Conservation (phyloP, 208 protist genomes). For the Acanthamoeba pearcei region DNA sequence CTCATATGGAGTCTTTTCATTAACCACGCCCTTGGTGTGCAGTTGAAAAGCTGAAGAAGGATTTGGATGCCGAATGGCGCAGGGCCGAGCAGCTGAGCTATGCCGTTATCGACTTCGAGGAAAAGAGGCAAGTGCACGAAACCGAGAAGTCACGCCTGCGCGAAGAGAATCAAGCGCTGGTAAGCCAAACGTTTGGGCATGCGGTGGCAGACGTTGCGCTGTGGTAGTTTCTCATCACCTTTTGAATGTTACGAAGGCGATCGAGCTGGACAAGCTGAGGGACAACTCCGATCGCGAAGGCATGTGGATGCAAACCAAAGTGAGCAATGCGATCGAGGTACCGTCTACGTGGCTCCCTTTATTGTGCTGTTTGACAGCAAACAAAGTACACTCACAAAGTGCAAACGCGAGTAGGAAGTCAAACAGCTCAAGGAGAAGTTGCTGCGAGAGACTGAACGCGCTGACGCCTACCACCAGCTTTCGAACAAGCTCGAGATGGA, state of each 20-base stretch:
- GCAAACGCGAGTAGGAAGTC: not conserved
- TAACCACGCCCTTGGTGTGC: not conserved
- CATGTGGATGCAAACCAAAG: not conserved
- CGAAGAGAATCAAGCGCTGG: not conserved
- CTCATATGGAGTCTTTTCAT: too few relatives aligned
- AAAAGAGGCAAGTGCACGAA: not conserved
- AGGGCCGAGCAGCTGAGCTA: not conserved
- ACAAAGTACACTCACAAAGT: not conserved
- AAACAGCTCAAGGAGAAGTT: not conserved
- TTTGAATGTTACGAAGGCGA: not conserved
- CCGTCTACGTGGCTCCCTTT: too few relatives aligned
- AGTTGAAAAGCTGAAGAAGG: not conserved
- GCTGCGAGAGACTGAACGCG: not conserved
- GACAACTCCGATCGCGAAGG: not conserved
- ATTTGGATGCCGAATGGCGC: not conserved
- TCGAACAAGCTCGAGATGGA: not conserved
- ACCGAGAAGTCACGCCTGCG: not conserved
- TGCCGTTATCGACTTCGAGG: not conserved
- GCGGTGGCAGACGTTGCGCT: too few relatives aligned
- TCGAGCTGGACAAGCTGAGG: not conserved
- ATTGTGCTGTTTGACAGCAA: too few relatives aligned
- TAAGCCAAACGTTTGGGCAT: not conserved
- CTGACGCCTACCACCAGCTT: not conserved
- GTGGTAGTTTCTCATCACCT: not conserved
- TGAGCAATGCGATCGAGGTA: not conserved